Percentiles rank a stretch among this genome's conserved stretches.
phyloP scores from a whole-genome alignment of 2,329 filamentous ascomycete genomes.

The Dendrostoma leiphaemia region DNA sequence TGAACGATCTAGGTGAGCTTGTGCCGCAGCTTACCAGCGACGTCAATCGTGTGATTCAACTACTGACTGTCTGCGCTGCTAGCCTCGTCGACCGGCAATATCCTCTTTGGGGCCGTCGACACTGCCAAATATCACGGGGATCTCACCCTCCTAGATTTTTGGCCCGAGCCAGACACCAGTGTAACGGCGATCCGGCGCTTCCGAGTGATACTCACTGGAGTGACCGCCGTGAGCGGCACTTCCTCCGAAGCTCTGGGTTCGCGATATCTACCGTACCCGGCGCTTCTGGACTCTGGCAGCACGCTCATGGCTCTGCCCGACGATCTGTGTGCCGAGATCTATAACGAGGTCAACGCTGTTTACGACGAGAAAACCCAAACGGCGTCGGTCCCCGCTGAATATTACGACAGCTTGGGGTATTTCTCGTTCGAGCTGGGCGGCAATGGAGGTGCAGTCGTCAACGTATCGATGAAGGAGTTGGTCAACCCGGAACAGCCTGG shows the following conservation, averaged over 20 bases:
- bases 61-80: constrained; percentile 4
- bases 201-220: background rate
- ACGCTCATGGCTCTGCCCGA: background rate
- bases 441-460: background rate
- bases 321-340: background rate
- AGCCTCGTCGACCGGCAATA: constrained; percentile 33
- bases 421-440: background rate
- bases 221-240: background rate
- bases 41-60: background rate
- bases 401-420: background rate
- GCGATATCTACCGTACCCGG: background rate
- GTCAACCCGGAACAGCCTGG: background rate
- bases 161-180: constrained; percentile 15
- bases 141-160: background rate
- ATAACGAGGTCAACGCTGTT: background rate
- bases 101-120: background rate
- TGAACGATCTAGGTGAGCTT: background rate
- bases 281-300: background rate
- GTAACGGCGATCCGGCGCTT: constrained; percentile 26
- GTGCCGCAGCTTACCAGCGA: background rate
- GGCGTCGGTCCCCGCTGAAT: background rate
- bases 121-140: background rate
- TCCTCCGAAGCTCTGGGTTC: background rate
- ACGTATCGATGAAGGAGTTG: background rate
- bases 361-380: background rate